Evolutionary conservation across 805 yeast species (phyloP).

Genomic region (Ogataea pilisensis): DNA sequence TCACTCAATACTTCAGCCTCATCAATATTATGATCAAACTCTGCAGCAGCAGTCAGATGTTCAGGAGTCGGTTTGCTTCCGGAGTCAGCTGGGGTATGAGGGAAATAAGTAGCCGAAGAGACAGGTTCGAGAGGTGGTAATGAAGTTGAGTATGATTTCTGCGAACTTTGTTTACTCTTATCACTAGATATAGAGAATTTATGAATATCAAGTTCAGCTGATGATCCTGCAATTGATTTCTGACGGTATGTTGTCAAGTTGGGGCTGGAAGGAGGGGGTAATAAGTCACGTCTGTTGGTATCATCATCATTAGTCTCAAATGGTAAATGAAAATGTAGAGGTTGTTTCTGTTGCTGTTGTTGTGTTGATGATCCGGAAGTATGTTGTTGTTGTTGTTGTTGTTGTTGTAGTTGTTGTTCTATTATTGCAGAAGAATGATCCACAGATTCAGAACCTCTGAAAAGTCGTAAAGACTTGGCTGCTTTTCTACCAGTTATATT

Average conservation of each 20-base stretch:
- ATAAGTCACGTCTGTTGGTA: not conserved
- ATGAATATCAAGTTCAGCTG: constrained; percentile 14
- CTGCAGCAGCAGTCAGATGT: constrained; percentile 47
- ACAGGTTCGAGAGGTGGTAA: constrained; percentile 48
- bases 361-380: constrained; percentile 3
- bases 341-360: not conserved
- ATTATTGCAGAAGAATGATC: constrained; percentile 7
- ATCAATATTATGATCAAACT: constrained; percentile 36
- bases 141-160: constrained; percentile 6
- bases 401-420: not conserved
- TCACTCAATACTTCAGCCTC: constrained; percentile 22
- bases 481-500: constrained; percentile 51
- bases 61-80: constrained; percentile 25
- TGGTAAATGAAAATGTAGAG: not conserved
- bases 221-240: constrained; percentile 12
- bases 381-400: not conserved
- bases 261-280: not conserved
- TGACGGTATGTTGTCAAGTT: constrained; percentile 5
- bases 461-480: constrained; percentile 52
- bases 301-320: constrained; percentile 1
- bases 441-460: constrained; percentile 35
- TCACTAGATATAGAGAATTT: not conserved
- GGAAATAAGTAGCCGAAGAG: constrained; percentile 67
- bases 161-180: not conserved
- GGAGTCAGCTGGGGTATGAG: constrained; percentile 48